Conservation (phyloP, 2,329 filamentous ascomycete species). For the Botryotinia narcissicola region DNA sequence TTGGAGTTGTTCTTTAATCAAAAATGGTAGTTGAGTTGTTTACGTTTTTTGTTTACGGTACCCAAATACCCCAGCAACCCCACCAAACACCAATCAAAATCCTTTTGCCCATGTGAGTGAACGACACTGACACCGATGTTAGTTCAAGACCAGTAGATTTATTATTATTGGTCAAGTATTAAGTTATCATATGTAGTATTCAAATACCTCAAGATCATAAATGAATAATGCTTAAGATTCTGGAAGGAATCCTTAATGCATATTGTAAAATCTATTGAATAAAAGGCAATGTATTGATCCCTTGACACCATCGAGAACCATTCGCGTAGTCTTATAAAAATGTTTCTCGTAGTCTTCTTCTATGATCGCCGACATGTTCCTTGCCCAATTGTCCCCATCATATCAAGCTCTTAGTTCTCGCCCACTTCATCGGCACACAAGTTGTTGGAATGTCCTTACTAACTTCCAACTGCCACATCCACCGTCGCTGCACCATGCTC, state of each 20-base stretch:
- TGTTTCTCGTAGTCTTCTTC: too few relatives aligned
- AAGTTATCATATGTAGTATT: not conserved
- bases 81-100: not conserved
- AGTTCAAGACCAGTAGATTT: not conserved
- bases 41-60: not conserved
- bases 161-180: not conserved
- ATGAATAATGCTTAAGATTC: not conserved
- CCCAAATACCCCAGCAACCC: conserved; percentile 8
- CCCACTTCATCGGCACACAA: too few relatives aligned
- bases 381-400: not conserved
- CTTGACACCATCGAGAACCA: not conserved
- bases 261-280: not conserved
- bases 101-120: not conserved
- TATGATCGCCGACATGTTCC: not conserved
- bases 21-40: not conserved
- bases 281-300: not conserved
- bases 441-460: too few relatives aligned
- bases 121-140: not conserved
- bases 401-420: too few relatives aligned
- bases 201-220: not conserved
- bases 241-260: not conserved
- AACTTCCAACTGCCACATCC: not conserved
- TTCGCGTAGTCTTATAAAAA: fast-evolving
- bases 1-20: not conserved
- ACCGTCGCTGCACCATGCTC: not conserved